Percentiles rank a stretch among this genome's conserved stretches.
Evolutionary conservation across 129 eudicot genomes (phyloP).

Genomic region (Arctium lappa): DNA sequence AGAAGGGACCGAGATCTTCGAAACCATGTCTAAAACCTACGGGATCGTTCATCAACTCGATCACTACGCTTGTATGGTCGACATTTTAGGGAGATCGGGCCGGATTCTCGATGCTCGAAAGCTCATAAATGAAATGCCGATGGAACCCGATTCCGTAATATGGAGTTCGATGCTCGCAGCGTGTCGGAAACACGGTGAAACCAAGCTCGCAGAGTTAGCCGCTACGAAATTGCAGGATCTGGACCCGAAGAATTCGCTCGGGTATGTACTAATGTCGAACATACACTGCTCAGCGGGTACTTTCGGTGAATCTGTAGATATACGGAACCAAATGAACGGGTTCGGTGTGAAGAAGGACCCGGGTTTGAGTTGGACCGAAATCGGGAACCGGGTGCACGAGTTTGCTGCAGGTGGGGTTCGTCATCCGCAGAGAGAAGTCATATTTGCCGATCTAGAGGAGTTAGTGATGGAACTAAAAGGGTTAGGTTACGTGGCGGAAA

Average conservation of each 20-base stretch:
- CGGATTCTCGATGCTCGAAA: constrained; percentile 47
- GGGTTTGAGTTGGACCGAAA: constrained; percentile 87
- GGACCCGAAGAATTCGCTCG: constrained; percentile 67
- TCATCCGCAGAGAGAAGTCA: constrained; percentile 52
- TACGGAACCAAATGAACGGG: constrained; percentile 57
- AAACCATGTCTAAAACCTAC: constrained; percentile 43
- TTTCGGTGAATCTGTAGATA: constrained; percentile 44
- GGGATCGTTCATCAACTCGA: constrained; percentile 64
- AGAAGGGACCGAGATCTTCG: constrained; percentile 55
- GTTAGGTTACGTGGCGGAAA: constrained; percentile 71
- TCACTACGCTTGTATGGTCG: constrained; percentile 88
- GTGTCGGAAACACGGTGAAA: constrained; percentile 67
- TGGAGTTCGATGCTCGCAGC: constrained; percentile 86
- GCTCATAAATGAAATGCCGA: constrained; percentile 64
- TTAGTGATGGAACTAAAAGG: constrained; percentile 37
- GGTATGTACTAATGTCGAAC: constrained; percentile 65
- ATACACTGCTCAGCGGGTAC: constrained; percentile 54
- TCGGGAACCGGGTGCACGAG: constrained; percentile 57
- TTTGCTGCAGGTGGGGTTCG: constrained; percentile 65
- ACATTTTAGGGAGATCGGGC: constrained; percentile 73
- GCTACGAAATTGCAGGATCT: constrained; percentile 49
- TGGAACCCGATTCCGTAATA: constrained; percentile 65
- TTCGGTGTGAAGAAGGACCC: constrained; percentile 67
- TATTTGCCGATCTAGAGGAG: constrained; percentile 36
- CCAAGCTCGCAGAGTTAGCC: constrained; percentile 46